phyloP scores from a whole-genome alignment of 2,329 filamentous ascomycete species.

The Orbilia quercus region DNA sequence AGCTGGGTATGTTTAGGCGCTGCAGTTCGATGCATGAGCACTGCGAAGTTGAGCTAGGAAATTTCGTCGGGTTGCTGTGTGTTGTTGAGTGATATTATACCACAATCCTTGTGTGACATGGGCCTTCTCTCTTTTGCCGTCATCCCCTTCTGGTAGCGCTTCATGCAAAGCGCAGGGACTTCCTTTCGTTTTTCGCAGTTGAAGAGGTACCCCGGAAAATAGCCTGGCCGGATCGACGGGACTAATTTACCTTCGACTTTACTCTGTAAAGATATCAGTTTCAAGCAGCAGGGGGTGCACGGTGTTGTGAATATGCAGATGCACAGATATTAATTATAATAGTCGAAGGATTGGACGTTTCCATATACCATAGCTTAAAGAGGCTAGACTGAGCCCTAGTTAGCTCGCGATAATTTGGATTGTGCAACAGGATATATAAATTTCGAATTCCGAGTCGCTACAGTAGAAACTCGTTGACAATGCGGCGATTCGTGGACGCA shows the following conservation, averaged over 20 bases:
- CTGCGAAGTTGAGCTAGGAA: slow-evolving; percentile 15
- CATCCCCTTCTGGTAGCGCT: slow-evolving; percentile 42
- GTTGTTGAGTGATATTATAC: slow-evolving; percentile 54
- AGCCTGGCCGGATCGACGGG: slow-evolving; percentile 51
- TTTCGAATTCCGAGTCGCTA: slow-evolving; percentile 40
- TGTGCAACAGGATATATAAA: slow-evolving; percentile 10
- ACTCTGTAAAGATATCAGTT: slow-evolving; percentile 7
- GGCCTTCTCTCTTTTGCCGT: slow-evolving; percentile 32
- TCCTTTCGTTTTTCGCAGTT: slow-evolving; percentile 24
- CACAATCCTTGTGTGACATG: slow-evolving; percentile 49
- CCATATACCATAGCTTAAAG: too few relatives aligned
- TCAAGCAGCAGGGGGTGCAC: slow-evolving; percentile 23
- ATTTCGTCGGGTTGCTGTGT: slow-evolving; percentile 11
- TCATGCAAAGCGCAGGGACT: slow-evolving; percentile 34
- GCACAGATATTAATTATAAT: too few relatives aligned
- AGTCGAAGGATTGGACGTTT: slow-evolving; percentile 1
- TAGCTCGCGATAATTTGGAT: too few relatives aligned
- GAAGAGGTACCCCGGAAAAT: slow-evolving; percentile 31
- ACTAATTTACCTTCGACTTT: slow-evolving; percentile 42
- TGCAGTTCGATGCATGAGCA: background rate
- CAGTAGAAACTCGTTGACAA: slow-evolving; percentile 5
- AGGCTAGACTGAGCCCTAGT: background rate
- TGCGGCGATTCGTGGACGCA: too few relatives aligned
- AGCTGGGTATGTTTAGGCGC: slow-evolving; percentile 12
- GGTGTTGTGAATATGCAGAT: too few relatives aligned